These are phyloP conservation scores for Coprinellus micaceus DNA, from an alignment of 768 basidiomycete genomes.

Conservation along the genomic window DNA sequence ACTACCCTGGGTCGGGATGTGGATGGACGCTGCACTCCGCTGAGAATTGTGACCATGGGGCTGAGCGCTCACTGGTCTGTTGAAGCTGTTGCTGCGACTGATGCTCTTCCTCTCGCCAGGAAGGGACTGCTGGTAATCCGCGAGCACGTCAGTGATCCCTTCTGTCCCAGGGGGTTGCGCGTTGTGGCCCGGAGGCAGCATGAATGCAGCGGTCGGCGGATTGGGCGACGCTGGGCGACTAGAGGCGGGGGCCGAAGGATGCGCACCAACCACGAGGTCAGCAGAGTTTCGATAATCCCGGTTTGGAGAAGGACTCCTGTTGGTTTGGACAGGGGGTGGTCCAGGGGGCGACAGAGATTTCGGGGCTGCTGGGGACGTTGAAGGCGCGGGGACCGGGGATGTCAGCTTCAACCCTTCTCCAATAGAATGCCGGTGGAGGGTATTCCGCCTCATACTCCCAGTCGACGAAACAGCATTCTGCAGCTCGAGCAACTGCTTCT, in stretches of 20 bases:
- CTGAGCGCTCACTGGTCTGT: conserved; percentile 32
- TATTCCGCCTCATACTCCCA: conserved; percentile 47
- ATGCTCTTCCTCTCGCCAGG: conserved; percentile 76
- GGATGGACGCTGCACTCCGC: conserved; percentile 17
- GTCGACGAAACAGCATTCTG: conserved; percentile 42
- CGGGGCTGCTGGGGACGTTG: conserved; percentile 2
- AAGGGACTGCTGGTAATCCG: conserved; percentile 77
- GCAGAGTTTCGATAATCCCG: conserved; percentile 76
- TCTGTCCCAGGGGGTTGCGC: conserved; percentile 42
- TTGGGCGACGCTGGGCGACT: conserved; percentile 78
- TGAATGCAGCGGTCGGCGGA: conserved; percentile 64
- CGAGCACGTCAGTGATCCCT: conserved; percentile 70
- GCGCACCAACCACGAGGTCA: conserved; percentile 72
- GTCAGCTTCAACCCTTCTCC: conserved; percentile 14
- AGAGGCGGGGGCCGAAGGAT: conserved; percentile 43
- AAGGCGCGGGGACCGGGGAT: not conserved
- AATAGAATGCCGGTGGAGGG: conserved; percentile 29
- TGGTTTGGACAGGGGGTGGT: conserved; percentile 15
- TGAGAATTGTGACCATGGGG: conserved; percentile 19
- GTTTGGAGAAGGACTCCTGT: conserved; percentile 28
- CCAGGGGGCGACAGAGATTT: conserved; percentile 37
- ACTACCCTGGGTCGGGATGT: conserved; percentile 19
- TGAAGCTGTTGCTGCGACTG: conserved; percentile 51
- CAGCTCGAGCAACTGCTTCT: conserved; percentile 62
- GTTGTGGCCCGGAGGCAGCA: conserved; percentile 59